Base-by-base conservation (phyloP, 1,284 basidiomycete species). In the Malassezia brasiliensis region DNA sequence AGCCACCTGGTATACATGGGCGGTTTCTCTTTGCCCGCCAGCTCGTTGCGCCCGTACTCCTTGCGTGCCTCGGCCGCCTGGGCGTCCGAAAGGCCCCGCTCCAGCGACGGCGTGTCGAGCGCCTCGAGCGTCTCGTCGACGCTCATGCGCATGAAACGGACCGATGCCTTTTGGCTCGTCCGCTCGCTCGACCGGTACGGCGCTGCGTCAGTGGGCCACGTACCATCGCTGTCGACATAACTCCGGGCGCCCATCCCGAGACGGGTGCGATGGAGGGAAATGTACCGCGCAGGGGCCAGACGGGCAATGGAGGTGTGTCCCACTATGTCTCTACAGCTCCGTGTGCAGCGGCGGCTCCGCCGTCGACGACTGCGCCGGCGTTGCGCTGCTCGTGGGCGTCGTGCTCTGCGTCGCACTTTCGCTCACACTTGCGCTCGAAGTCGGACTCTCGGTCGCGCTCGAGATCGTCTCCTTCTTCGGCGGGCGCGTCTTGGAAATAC, bases 1-100 rank as follows among this genome's bases (percentile, higher is more conserved):
- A 85, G 82, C 71, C 96, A 96, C 77, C 94, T 96, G 72, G 88
- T 77, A 54, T 84, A 78, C 3, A 86, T 75, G 2, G 87, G 85
- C 68, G 94, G 89, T 0, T 86, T 83, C 0, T 85, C 79, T 0
- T 82, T 81, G n/a, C 94, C 87, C 2, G 87, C 82, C 69, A 96
- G 96, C 76, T 96, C 91, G 77, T 96, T 96, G 5, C 65, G 62
- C 0, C 68, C 68, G 2, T 60, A 56, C 35, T 50, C 37, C 2
- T 47, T 31, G 20, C 68, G 55, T 1, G 58, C 51, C n/a, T 59
- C 47, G 2, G 60, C 56, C 1, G 66, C 67, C 22, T 60, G 28
- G 7, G 54, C 45, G 31, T 56, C 40, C 3, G 57, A 44, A 2
- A 70, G 53, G 10, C 69, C 69, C 6, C 52, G 37, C 0, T 61